phyloP scores from a whole-genome alignment of 768 basidiomycete genomes.

The Leucocoprinus leucothites region DNA sequence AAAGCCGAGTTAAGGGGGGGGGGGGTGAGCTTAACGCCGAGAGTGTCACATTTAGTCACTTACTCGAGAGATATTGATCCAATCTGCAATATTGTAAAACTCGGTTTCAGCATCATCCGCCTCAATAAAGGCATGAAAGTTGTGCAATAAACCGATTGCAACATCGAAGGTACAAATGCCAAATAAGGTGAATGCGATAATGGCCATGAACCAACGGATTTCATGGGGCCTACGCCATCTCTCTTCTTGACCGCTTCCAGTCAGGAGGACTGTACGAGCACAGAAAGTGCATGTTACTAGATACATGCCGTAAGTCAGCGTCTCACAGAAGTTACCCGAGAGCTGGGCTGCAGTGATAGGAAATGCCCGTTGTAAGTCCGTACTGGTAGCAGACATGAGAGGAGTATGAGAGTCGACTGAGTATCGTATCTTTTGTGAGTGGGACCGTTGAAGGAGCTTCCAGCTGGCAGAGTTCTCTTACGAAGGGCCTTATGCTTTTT shows the following conservation, averaged over 20 bases:
- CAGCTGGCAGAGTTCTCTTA: too few relatives aligned
- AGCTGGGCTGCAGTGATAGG: constrained; percentile 10
- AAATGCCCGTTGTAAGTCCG: not conserved
- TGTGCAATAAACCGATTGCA: constrained; percentile 10
- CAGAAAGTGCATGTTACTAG: not conserved
- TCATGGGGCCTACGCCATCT: constrained; percentile 6
- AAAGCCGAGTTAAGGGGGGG: not conserved
- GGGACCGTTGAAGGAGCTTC: too few relatives aligned
- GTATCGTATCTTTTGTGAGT: too few relatives aligned
- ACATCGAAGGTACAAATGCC: constrained; percentile 7
- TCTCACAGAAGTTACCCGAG: constrained; percentile 11
- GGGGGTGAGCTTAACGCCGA: too few relatives aligned
- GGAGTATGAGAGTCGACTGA: too few relatives aligned
- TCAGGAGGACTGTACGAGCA: not conserved
- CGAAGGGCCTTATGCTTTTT: too few relatives aligned
- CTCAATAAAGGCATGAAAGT: constrained; percentile 6
- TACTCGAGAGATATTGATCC: constrained; percentile 12
- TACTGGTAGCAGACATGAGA: too few relatives aligned
- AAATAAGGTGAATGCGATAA: not conserved
- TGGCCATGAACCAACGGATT: constrained; percentile 10
- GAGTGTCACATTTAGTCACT: too few relatives aligned
- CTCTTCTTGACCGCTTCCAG: constrained; percentile 1
- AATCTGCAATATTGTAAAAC: constrained; percentile 3
- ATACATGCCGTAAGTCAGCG: constrained; percentile 10
- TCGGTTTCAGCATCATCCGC: not conserved